phyloP scores from a whole-genome alignment of 2,329 filamentous ascomycete genomes.

The Trichoderma sp. region DNA sequence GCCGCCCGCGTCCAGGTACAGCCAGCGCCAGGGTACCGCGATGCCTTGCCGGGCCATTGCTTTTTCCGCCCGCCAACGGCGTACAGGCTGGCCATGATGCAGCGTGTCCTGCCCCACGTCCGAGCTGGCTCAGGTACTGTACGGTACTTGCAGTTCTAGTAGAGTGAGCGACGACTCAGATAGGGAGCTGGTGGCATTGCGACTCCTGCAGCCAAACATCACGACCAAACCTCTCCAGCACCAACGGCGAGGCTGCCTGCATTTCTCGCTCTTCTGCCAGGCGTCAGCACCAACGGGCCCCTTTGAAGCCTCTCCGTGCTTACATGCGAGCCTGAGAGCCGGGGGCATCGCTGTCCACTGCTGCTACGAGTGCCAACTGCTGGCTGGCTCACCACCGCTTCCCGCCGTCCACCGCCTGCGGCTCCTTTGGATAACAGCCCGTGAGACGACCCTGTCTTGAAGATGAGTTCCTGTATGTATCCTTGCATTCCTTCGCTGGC shows the following conservation, averaged over 20 bases:
- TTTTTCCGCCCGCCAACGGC: conserved; percentile 22
- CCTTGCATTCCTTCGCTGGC: conserved; percentile 20
- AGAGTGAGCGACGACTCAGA: conserved; percentile 9
- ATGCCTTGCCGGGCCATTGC: conserved; percentile 24
- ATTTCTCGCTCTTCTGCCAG: conserved; percentile 5
- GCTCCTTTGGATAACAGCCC: conserved; percentile 34
- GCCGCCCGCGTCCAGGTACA: neutral
- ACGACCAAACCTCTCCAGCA: conserved; percentile 5
- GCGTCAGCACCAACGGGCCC: conserved; percentile 7
- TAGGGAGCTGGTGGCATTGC: conserved; percentile 25
- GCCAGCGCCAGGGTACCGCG: neutral
- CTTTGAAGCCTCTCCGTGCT: neutral
- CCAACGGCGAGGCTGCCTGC: conserved; percentile 13
- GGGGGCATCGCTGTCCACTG: neutral
- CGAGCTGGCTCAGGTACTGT: conserved; percentile 16
- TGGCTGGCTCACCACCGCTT: conserved; percentile 1
- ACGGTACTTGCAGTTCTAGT: neutral
- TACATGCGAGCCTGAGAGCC: conserved; percentile 9
- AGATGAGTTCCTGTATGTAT: conserved; percentile 47
- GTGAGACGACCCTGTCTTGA: conserved; percentile 37
- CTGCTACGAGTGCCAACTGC: too few species aligned
- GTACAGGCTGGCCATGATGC: conserved; percentile 22
- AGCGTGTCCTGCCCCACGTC: conserved; percentile 28
- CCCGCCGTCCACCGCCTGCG: conserved; percentile 24
- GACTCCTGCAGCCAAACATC: conserved; percentile 11